phyloP scores from a whole-genome alignment of 2,329 filamentous ascomycete genomes.

The Triangularia verruculosa region DNA sequence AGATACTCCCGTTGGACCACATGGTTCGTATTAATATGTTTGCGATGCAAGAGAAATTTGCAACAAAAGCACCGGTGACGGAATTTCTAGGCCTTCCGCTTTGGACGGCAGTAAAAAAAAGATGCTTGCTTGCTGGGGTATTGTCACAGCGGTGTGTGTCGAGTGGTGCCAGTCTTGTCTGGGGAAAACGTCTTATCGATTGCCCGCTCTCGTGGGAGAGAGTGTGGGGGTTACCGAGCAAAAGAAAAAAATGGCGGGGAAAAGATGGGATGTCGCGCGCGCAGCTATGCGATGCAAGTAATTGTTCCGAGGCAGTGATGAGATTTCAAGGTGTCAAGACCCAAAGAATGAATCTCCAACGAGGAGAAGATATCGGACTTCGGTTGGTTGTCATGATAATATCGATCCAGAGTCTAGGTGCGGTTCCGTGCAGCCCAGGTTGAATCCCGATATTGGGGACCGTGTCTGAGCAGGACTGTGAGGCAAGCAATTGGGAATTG shows the following conservation, averaged over 20 bases:
- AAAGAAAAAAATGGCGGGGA: slow-evolving; percentile 11
- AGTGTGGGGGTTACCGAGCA: slow-evolving; percentile 30
- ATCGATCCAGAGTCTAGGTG: slow-evolving; percentile 31
- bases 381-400: slow-evolving; percentile 48
- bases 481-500: slow-evolving; percentile 8
- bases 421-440: slow-evolving; percentile 25
- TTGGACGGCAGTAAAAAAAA: slow-evolving; percentile 11
- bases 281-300: slow-evolving; percentile 18
- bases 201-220: slow-evolving; percentile 15
- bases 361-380: slow-evolving; percentile 41
- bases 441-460: slow-evolving; percentile 25
- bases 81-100: slow-evolving; percentile 15
- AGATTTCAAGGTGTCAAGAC: slow-evolving; percentile 44
- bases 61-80: slow-evolving; percentile 21
- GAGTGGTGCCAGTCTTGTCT: not conserved
- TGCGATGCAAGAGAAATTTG: slow-evolving; percentile 25
- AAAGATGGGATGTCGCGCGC: not conserved
- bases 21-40: slow-evolving; percentile 35
- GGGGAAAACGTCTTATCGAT: slow-evolving; percentile 23
- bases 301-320: slow-evolving; percentile 7
- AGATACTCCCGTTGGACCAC: slow-evolving; percentile 34
- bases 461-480: slow-evolving; percentile 18
- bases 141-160: not conserved
- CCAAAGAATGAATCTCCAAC: slow-evolving; percentile 45
- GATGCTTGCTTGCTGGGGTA: not conserved